These are phyloP conservation scores for Colletotrichum chrysophilum DNA, from an alignment of 2,329 filamentous ascomycete genomes.

Conservation along the genomic window DNA sequence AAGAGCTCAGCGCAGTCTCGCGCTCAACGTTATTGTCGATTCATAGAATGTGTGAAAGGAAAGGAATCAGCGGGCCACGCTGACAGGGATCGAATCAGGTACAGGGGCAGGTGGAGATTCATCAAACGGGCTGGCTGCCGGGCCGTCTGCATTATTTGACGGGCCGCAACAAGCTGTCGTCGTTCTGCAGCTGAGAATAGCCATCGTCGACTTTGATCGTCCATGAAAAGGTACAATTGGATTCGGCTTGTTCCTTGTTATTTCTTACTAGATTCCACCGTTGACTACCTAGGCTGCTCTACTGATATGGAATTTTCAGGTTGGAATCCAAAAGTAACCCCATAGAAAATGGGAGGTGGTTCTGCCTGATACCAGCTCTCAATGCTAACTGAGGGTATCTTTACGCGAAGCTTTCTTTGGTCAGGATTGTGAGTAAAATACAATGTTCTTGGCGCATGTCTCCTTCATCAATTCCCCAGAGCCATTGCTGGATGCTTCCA, in stretches of 20 bases:
- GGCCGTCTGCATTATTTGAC: not conserved
- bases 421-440: not conserved
- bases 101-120: not conserved
- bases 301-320: not conserved
- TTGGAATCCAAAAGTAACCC: accelerated
- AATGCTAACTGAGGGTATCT: not conserved
- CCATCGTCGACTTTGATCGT: not conserved
- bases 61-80: not conserved
- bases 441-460: not conserved
- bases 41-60: not conserved
- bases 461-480: not conserved
- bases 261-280: not conserved
- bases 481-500: not conserved
- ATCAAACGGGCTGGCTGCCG: not conserved
- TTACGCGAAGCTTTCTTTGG: not conserved
- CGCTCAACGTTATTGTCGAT: not conserved
- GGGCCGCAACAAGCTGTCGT: not conserved
- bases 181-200: accelerated
- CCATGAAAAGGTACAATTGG: not conserved
- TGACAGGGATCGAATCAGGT: not conserved
- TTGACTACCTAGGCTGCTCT: not conserved
- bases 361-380: not conserved
- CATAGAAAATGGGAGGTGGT: not conserved
- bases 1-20: not conserved
- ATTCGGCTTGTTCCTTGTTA: accelerated